Evolutionary conservation across 768 basidiomycete genomes (phyloP), one percentile per base, ranked within the genome.

Genomic region (Psilocybe cyanescens): DNA sequence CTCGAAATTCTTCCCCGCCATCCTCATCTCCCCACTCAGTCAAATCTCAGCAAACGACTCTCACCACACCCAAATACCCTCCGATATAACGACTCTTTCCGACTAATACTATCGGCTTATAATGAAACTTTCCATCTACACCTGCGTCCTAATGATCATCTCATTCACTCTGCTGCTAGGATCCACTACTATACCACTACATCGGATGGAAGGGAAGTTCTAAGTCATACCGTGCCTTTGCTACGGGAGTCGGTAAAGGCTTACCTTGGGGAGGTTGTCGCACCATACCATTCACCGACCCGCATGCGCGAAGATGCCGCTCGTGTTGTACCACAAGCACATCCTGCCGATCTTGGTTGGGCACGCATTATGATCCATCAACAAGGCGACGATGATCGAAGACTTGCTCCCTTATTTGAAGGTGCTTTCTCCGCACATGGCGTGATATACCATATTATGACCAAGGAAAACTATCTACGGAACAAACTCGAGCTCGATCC

Each of bases 101-200:
- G 91, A 29, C 81, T 93, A 54, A 84, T 83, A 30, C 75, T 93
- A 54, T 80, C 86, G 46, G 89, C 86, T 8, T 89, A 89, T 67
- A 81, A 81, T 64, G 82, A 89, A 45, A 83, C 79, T 29, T 90
- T 87, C 69, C 79, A 89, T 69, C 81, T 95, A 48, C 89, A 94
- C 68, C 79, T 95, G 52, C 84, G 84, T 16, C 92, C 93, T 7
- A 93, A 92, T 70, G 84, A 89, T 64, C 78, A 91, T 64, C 85
- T 95, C 62, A 78, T 94, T 54, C 91, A 94, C 69, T 88, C 92
- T 46, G 84, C 88, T 55, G 92, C 92, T 1, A 85, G 87, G 45
- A 81, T 93, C 59, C 85, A 83, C 55, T 88, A 89, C 74, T 87
- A 86, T 71, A 75, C 78, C n/a, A 79, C 77, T 19, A 72, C 71